These are phyloP conservation scores for Camelina neglecta DNA, from an alignment of 345 rosid species.

Conservation along the genomic window DNA sequence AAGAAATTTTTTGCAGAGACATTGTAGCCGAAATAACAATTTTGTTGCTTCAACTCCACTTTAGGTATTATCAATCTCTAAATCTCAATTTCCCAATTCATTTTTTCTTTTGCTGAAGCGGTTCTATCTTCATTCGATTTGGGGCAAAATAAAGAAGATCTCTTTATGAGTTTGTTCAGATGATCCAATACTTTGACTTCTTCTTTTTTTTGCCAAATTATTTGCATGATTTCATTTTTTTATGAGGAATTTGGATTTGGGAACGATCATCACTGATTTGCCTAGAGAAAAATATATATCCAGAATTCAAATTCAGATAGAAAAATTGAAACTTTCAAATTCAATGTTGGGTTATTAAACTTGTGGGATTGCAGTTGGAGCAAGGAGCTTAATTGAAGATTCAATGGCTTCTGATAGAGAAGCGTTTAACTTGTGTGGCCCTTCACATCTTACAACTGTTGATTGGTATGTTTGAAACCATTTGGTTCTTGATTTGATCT, in stretches of 20 bases:
- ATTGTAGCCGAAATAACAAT: not conserved
- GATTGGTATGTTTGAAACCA: conserved; percentile 55
- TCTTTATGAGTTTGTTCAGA: not conserved
- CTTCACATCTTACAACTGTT: conserved; percentile 54
- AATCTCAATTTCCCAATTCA: too few species aligned
- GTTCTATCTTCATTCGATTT: not conserved
- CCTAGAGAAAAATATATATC: not conserved
- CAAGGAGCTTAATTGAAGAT: not conserved
- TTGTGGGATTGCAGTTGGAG: conserved; percentile 20
- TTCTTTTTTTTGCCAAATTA: not conserved
- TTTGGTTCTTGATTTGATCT: not conserved
- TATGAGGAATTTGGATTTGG: not conserved
- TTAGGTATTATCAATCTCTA: conserved; percentile 9
- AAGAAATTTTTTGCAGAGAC: not conserved
- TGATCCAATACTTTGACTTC: not conserved
- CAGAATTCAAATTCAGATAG: not conserved
- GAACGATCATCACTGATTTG: not conserved
- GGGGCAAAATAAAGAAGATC: not conserved
- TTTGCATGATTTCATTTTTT: not conserved
- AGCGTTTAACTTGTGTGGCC: conserved; percentile 59
- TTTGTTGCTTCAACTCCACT: not conserved
- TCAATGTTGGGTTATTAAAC: not conserved
- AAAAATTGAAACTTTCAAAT: not conserved
- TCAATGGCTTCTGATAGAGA: conserved; percentile 47
- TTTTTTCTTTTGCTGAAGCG: not conserved